These are phyloP conservation scores for Cenchrus purpureus DNA, from an alignment of 176 grass and related monocot genomes.

Conservation along the genomic window DNA sequence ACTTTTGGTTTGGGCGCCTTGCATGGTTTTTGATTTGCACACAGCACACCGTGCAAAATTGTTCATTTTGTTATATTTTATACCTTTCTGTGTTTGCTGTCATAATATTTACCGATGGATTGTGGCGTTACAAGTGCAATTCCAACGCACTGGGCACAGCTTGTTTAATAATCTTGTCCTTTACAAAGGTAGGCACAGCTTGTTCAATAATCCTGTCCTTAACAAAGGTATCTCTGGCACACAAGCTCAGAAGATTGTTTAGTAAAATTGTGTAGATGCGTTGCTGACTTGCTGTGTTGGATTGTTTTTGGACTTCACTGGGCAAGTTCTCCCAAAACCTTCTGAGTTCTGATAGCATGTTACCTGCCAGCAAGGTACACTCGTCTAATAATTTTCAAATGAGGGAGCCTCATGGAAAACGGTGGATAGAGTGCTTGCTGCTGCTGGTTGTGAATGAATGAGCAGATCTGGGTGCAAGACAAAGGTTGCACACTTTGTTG, in stretches of 20 bases:
- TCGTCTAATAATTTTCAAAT: neutral
- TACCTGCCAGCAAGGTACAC: neutral
- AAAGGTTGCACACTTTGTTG: neutral
- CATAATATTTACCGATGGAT: neutral
- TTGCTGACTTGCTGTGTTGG: neutral
- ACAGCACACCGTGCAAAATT: neutral
- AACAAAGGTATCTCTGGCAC: neutral
- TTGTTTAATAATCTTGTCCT: constrained; percentile 9
- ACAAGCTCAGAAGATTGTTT: neutral
- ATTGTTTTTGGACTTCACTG: neutral
- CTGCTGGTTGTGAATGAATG: neutral
- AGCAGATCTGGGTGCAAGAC: neutral
- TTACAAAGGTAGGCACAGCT: neutral
- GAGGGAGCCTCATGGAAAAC: neutral
- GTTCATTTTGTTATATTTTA: neutral
- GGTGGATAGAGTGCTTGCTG: neutral
- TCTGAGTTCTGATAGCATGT: neutral
- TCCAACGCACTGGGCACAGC: neutral
- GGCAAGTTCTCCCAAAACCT: neutral
- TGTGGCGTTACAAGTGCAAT: neutral
- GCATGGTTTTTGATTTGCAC: neutral
- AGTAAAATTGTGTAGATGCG: neutral
- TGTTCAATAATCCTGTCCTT: neutral
- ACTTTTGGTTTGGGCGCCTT: neutral
- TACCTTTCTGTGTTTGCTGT: neutral